Conservation (phyloP, 139 green algal genomes). For the Spirogloea muscicola region DNA sequence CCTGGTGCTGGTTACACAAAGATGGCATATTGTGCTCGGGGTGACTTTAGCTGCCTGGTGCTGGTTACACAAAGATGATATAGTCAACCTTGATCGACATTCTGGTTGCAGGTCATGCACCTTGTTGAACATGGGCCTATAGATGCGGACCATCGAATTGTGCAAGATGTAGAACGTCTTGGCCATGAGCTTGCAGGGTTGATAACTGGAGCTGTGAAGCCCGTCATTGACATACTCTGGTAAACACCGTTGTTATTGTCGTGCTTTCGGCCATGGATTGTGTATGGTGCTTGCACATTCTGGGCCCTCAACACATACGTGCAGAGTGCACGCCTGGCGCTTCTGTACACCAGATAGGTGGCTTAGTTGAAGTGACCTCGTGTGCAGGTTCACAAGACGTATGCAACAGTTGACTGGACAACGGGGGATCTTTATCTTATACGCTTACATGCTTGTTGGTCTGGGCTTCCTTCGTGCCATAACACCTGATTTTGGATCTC, state of each 20-base stretch:
- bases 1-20: no score
- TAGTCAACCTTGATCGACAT: no score
- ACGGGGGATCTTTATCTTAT: slow-evolving; percentile 63
- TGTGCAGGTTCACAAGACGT: slow-evolving; percentile 28
- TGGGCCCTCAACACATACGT: no score
- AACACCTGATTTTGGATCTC: slow-evolving; percentile 33
- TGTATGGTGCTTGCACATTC: no score
- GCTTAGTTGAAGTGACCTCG: background rate
- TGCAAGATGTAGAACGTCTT: slow-evolving; percentile 63
- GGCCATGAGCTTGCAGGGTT: slow-evolving; percentile 63
- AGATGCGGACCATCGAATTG: slow-evolving; percentile 55
- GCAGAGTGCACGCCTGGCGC: no score
- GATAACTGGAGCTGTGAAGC: slow-evolving; percentile 67
- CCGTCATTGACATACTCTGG: slow-evolving; percentile 68
- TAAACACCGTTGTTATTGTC: no score
- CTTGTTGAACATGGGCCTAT: no score
- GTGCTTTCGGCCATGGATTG: no score
- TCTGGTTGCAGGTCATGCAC: no score
- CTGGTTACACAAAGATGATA: no score
- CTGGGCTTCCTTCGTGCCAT: slow-evolving; percentile 54
- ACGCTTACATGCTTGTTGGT: slow-evolving; percentile 64
- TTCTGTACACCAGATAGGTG: background rate
- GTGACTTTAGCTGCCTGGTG: no score
- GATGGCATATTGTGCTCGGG: no score
- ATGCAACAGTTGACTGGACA: slow-evolving; percentile 45